These are phyloP conservation scores for Coemansia sp. DNA, from an alignment of 192 early-diverging fungal genomes.

Conservation along the genomic window DNA sequence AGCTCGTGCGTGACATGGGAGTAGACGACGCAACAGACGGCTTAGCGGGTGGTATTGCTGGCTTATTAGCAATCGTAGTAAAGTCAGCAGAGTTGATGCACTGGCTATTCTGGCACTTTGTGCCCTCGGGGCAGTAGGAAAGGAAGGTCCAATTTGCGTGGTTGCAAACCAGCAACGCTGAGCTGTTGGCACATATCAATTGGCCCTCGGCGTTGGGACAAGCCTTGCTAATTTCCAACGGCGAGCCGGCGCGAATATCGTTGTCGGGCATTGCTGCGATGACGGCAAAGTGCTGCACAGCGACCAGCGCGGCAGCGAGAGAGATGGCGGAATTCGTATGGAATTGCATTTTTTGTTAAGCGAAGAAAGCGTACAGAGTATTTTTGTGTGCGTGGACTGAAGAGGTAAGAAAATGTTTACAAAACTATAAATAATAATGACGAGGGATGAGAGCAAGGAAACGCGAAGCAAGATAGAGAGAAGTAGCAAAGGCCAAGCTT, in stretches of 20 bases:
- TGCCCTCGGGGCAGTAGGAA: conserved; percentile 7
- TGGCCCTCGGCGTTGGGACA: not conserved
- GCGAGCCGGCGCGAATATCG: not conserved
- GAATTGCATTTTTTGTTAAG: not conserved
- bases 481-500: not conserved
- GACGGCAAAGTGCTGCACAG: not conserved
- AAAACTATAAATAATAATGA: not conserved
- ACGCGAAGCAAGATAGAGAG: not conserved
- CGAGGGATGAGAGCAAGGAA: not conserved
- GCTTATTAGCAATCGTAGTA: not conserved
- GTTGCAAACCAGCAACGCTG: not conserved
- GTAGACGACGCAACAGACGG: not conserved
- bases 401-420: not conserved
- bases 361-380: too few species aligned
- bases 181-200: not conserved
- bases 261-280: not conserved
- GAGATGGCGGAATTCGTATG: not conserved
- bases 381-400: not conserved
- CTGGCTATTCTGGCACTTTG: not conserved
- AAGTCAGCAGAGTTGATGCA: not conserved
- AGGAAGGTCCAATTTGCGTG: not conserved
- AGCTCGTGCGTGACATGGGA: not conserved
- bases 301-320: not conserved
- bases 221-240: not conserved
- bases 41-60: not conserved